Base-by-base conservation (phyloP, 1,139 yeast species). In the Hansenula sp. region DNA sequence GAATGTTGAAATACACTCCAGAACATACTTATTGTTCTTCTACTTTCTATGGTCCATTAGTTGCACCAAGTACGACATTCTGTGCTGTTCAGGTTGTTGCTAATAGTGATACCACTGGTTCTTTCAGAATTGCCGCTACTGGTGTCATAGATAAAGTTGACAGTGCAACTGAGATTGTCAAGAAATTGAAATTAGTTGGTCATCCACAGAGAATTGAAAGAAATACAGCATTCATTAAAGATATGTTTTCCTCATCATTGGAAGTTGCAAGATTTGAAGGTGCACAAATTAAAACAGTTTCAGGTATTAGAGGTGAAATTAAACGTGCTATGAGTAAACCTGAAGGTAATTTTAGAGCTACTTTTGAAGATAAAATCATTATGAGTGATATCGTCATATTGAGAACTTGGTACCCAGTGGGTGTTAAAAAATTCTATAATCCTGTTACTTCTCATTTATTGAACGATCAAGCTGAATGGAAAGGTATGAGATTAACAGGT, bases 211-310 rank as follows among this genome's bases (percentile, higher is more conserved):
- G 94, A 70, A 81, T 94, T 38, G 93, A 84, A 79, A 84, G 90
- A 60, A 94, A 93, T 67, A 94, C 99, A 4, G 99, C 99, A 1
- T 94, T 94, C 61, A 83, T 94, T 60, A 91, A 89, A 66, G 98
- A 91, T 60, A 94, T 94, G 99, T 94, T 94, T 63, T 76, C 84
- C 25, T 84, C 94, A 47, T 77, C 96, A 0, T 74, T 94, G 66
- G 99, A 94, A 68, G 96, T 91, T 46, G 98, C 98, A 38, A 88
- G 91, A 63, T 94, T 94, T 61, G 99, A 94, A 70, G 99, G 99
- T 46, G 99, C 99, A 0, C 84, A 91, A 36, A 88, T 94, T 59
- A 84, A 91, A 65, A 93, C 99, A 0, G 99, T 94, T 6, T 88
- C 96, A 3, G 99, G 99, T 46, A 89, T 94, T 48, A 74, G 99